phyloP scores from a whole-genome alignment of 495 filamentous ascomycete species.

The Trichoderma erinaceum region DNA sequence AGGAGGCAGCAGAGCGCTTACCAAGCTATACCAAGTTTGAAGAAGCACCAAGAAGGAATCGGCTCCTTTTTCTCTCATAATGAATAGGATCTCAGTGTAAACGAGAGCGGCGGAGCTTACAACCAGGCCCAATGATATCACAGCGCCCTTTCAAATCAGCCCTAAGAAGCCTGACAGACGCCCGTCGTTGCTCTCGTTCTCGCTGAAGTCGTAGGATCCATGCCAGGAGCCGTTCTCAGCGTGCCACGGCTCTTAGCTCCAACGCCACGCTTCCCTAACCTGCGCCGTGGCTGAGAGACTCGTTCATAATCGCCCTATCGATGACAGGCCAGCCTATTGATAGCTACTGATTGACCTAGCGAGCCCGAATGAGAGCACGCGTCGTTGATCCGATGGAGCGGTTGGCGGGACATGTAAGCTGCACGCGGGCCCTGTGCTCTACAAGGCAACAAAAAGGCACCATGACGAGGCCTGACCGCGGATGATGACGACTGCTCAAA shows the following conservation, averaged over 20 bases:
- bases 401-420: not conserved
- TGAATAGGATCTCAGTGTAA: not conserved
- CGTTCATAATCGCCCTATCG: no score
- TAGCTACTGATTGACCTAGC: not conserved
- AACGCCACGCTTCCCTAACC: not conserved
- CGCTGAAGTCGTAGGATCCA: not conserved
- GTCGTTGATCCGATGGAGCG: not conserved
- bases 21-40: not conserved
- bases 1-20: not conserved
- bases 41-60: not conserved
- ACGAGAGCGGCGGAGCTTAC: not conserved
- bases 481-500: not conserved
- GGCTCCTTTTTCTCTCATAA: not conserved
- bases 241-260: not conserved
- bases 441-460: not conserved
- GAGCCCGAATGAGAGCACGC: not conserved
- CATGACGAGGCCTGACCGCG: not conserved
- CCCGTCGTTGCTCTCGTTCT: not conserved
- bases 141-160: not conserved
- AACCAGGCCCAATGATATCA: conserved; percentile 3
- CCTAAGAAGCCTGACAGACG: not conserved
- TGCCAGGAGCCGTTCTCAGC: not conserved
- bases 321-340: not conserved
- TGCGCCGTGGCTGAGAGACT: no score
- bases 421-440: not conserved